phyloP scores from a whole-genome alignment of 768 basidiomycete genomes.

The Mycena leptocephala region DNA sequence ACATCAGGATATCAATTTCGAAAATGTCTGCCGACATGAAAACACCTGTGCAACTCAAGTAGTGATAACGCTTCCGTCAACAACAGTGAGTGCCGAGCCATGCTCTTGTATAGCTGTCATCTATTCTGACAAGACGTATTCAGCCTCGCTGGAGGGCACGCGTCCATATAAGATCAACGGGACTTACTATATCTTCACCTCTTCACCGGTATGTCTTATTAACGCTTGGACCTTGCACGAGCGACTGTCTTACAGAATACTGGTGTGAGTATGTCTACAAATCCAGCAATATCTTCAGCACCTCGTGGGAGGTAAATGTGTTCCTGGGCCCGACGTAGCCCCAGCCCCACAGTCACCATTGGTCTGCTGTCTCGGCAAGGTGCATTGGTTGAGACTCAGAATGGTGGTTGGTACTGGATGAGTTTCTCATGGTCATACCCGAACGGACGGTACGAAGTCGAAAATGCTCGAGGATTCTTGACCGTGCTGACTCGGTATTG shows the following conservation, averaged over 20 bases:
- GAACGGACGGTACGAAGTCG: slow-evolving; percentile 18
- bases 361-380: slow-evolving; percentile 22
- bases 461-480: not conserved
- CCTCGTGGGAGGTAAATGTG: not conserved
- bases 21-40: slow-evolving; percentile 32
- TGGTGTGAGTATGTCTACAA: not conserved
- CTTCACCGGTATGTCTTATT: slow-evolving; percentile 16
- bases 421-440: slow-evolving; percentile 36
- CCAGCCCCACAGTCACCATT: not conserved
- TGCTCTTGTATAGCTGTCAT: too few relatives aligned
- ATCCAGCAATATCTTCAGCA: not conserved
- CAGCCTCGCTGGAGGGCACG: slow-evolving; percentile 32
- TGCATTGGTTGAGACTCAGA: slow-evolving; percentile 30
- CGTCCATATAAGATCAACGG: slow-evolving; percentile 37
- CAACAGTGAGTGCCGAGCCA: not conserved
- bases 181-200: slow-evolving; percentile 37
- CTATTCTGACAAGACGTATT: not conserved
- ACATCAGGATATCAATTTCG: slow-evolving; percentile 30
- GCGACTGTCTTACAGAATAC: too few relatives aligned
- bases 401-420: slow-evolving; percentile 34
- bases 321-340: not conserved
- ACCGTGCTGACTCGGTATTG: too few relatives aligned
- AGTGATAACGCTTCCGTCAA: slow-evolving; percentile 22
- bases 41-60: slow-evolving; percentile 25
- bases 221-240: too few relatives aligned